phyloP scores from a whole-genome alignment of 768 basidiomycete species.

The Tulasnella sp. region DNA sequence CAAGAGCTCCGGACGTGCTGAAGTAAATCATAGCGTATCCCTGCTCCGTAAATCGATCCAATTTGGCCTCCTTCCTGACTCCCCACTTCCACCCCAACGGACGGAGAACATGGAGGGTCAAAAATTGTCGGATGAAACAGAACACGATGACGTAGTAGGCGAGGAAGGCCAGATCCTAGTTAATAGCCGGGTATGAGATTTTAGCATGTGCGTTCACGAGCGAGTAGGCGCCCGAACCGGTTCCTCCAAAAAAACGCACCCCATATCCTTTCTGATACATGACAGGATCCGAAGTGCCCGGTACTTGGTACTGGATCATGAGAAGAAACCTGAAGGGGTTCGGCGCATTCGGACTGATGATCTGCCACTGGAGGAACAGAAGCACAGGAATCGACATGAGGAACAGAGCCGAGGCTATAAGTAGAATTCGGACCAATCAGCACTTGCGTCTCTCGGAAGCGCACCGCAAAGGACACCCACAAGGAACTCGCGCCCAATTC shows the following conservation, averaged over 20 bases:
- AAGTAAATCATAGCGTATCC: conserved; percentile 86
- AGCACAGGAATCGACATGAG: conserved; percentile 59
- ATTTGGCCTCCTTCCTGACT: conserved; percentile 60
- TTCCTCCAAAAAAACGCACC: conserved; percentile 33
- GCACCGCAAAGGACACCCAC: conserved; percentile 42
- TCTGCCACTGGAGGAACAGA: conserved; percentile 62
- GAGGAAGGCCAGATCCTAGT: conserved; percentile 71
- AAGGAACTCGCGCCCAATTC: conserved; percentile 72
- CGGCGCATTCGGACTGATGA: conserved; percentile 47
- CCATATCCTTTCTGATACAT: conserved; percentile 65
- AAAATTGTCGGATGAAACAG: conserved; percentile 76
- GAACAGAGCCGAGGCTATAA: conserved; percentile 60
- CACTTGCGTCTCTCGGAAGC: neutral
- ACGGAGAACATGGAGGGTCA: conserved; percentile 62
- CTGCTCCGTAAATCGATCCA: conserved; percentile 90
- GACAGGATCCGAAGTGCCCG: conserved; percentile 51
- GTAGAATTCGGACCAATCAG: neutral
- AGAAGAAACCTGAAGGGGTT: conserved; percentile 77
- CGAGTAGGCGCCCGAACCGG: neutral
- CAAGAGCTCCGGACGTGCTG: conserved; percentile 62
- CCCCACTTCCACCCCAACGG: conserved; percentile 70
- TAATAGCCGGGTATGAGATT: neutral
- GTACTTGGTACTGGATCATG: conserved; percentile 63
- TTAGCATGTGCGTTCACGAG: neutral
- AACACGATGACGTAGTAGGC: conserved; percentile 82